phyloP scores from a whole-genome alignment of 164 flowering plant species.

The Macadamia tetraphylla region DNA sequence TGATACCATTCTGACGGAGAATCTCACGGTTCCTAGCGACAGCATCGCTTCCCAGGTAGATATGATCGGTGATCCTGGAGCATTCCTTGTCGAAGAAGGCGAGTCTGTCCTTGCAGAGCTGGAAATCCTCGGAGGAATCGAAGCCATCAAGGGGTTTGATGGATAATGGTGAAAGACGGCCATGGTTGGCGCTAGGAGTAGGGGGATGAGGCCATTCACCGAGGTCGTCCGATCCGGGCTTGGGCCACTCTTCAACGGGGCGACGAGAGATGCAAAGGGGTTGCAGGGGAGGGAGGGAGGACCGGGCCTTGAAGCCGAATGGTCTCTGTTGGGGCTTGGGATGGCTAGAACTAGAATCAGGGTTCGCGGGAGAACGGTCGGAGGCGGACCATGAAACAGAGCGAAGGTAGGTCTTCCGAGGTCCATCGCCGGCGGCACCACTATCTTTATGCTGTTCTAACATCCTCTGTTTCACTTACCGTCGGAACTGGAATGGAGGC shows the following conservation, averaged over 20 bases:
- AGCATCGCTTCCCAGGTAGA: slow-evolving; percentile 74
- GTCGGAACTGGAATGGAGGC: slow-evolving; percentile 13
- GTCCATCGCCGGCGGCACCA: slow-evolving; percentile 14
- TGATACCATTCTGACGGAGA: slow-evolving; percentile 57
- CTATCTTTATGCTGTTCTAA: slow-evolving; percentile 29
- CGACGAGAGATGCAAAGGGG: slow-evolving; percentile 54
- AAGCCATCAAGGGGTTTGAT: slow-evolving; percentile 13
- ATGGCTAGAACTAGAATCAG: slow-evolving; percentile 6
- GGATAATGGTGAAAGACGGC: background rate
- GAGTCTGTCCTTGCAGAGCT: slow-evolving; percentile 57
- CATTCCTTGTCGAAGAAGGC: slow-evolving; percentile 87
- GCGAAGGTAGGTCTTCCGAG: slow-evolving; percentile 43
- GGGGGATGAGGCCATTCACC: slow-evolving; percentile 64
- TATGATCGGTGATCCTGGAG: slow-evolving; percentile 64
- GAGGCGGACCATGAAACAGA: slow-evolving; percentile 71
- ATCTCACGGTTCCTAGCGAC: slow-evolving; percentile 68
- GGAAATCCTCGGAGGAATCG: slow-evolving; percentile 31
- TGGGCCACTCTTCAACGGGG: slow-evolving; percentile 65
- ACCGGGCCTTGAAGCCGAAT: slow-evolving; percentile 32
- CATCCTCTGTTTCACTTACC: slow-evolving; percentile 22
- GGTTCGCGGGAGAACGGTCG: slow-evolving; percentile 47
- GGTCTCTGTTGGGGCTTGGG: slow-evolving; percentile 23
- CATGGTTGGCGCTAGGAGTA: slow-evolving; percentile 38
- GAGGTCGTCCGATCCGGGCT: slow-evolving; percentile 69
- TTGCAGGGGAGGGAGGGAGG: slow-evolving; percentile 59